A percentile compares a stretch with the other conserved stretches of the same genome.
Conservation (phyloP, 225 moss, liverwort and hornwort genomes). For the Straminergon stramineum region DNA sequence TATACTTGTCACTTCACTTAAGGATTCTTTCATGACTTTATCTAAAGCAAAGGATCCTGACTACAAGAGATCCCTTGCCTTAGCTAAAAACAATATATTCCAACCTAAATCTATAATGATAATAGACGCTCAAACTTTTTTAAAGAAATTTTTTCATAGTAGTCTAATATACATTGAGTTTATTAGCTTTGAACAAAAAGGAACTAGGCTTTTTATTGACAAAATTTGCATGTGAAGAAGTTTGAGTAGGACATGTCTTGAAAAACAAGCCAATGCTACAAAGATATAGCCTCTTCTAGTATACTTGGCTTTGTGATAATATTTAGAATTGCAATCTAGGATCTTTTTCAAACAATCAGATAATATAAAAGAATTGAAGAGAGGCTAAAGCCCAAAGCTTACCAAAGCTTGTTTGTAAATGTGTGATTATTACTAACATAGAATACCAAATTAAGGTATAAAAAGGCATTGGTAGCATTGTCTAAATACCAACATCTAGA, state of each 20-base stretch:
- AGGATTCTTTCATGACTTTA: accelerated
- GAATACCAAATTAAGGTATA: background rate
- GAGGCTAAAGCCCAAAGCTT: accelerated
- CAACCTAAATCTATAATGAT: accelerated
- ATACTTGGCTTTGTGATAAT: background rate
- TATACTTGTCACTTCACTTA: background rate
- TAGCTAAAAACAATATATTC: background rate
- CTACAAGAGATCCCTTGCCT: background rate
- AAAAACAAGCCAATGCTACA: background rate
- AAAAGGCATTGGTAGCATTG: accelerated
- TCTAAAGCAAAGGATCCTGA: accelerated
- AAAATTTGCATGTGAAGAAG: background rate
- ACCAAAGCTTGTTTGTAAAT: background rate
- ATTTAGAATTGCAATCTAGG: too few relatives aligned
- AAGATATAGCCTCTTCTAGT: background rate
- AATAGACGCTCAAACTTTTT: accelerated
- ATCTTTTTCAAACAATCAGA: background rate
- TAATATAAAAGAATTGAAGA: background rate
- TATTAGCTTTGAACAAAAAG: background rate
- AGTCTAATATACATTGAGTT: background rate
- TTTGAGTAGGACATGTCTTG: background rate
- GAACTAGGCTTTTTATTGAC: background rate
- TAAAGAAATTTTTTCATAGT: background rate
- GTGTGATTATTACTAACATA: background rate
- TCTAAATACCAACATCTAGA: background rate